phyloP scores from a whole-genome alignment of 2,329 filamentous ascomycete species.

The Allantophomopsis lycopodina region DNA sequence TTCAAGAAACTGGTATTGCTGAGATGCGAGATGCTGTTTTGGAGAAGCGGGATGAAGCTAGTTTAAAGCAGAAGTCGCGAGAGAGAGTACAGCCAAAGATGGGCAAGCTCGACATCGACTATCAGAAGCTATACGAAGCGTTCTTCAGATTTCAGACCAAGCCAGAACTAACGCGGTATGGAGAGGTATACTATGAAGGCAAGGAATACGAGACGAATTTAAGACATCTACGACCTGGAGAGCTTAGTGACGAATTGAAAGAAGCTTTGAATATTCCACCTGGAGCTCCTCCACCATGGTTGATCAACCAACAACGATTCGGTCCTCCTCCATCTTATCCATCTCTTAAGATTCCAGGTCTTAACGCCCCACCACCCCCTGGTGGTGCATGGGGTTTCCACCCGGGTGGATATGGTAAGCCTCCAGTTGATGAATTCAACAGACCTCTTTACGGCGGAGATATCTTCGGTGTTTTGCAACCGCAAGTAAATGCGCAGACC shows the following conservation, averaged over 20 bases:
- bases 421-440: conserved; percentile 87
- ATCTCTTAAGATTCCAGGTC: conserved; percentile 82
- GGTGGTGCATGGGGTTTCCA: conserved; percentile 92
- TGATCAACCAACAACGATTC: conserved; percentile 91
- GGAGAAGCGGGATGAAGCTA: conserved; percentile 88
- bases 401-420: conserved; percentile 91
- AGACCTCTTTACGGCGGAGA: conserved; percentile 86
- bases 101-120: conserved; percentile 95
- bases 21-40: conserved; percentile 96
- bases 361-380: conserved; percentile 84
- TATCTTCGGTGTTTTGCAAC: conserved; percentile 68
- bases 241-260: conserved; percentile 77
- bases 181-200: conserved; percentile 98
- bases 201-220: conserved; percentile 97
- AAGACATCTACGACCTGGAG: conserved; percentile 77
- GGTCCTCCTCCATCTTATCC: conserved; percentile 92
- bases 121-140: conserved; percentile 94
- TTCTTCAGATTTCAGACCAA: conserved; percentile 98
- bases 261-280: conserved; percentile 90
- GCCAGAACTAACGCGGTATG: conserved; percentile 83
- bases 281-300: conserved; percentile 87
- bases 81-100: conserved; percentile 92
- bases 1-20: conserved; percentile 90
- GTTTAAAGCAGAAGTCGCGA: conserved; percentile 87
- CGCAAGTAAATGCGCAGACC: conserved; percentile 44